Evolutionary conservation across 352 stramenopile species (phyloP), one percentile per base, ranked within the genome.

Genomic region (Phytophthora fragariaefolia): DNA sequence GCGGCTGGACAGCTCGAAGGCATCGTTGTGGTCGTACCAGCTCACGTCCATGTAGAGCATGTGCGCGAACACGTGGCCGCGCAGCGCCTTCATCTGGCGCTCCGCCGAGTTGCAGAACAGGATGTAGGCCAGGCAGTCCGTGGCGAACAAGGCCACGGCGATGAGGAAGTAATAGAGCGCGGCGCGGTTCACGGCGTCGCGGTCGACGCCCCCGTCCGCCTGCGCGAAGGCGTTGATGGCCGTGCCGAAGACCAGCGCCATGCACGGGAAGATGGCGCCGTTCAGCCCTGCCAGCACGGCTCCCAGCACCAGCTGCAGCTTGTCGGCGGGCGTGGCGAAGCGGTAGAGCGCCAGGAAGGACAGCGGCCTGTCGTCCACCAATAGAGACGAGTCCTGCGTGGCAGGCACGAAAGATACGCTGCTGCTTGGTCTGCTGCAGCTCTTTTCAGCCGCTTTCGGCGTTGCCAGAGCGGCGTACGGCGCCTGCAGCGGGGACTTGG

Each of bases 211-310:
- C 53, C 59, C 71, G n/a, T 70, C 67, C 8, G 60, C 40, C 6
- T 64, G 60, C 7, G 57, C 55, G 24, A 85, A 85, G 30, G 53
- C 63, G 26, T 71, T 62, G 56, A 88, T 79, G 8, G 75, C 72
- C 3, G 80, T 59, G 17, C 77, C 79, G 49, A 87, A 85, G 13
- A 87, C 58, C 23, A 87, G 56, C 26, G 76, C 77, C 79, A 85
- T 85, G 42, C 74, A 83, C 17, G 79, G 79, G 49, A 85, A 80
- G 18, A 82, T 58, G 20, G 68, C 69, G 10, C 79, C 79, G 40
- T 87, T 87, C 9, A 72, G 38, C 9, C 38, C 62, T 1, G 76
- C 66, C 56, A 80, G 68, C 26, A 82, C 1, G 13, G 71, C 27
- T 0, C 73, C 75, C 6, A 83, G 20, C 2, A n/a, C 47, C 5